Evolutionary conservation across 2,329 filamentous ascomycete species (phyloP).

Genomic region (Claviceps africana): DNA sequence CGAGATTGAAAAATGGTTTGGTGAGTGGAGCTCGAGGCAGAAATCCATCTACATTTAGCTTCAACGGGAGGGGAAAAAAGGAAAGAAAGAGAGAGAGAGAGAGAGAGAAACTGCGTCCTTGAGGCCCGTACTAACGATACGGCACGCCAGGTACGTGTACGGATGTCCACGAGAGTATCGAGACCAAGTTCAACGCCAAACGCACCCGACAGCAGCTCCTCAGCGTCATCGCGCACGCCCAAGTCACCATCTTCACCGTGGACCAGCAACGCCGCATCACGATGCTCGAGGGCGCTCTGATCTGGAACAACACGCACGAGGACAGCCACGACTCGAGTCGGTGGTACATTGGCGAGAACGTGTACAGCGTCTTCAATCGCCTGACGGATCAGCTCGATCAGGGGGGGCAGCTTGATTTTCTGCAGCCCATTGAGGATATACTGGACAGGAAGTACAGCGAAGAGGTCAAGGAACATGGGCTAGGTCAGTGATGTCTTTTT

Average conservation of each 20-base stretch:
- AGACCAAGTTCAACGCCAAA: constrained; percentile 51
- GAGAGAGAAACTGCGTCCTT: neutral
- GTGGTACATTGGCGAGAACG: constrained; percentile 45
- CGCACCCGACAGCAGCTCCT: constrained; percentile 56
- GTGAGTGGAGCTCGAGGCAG: constrained; percentile 19
- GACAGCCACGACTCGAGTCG: constrained; percentile 25
- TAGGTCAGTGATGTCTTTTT: constrained; percentile 24
- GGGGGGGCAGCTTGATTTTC: constrained; percentile 33
- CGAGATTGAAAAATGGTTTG: constrained; percentile 65
- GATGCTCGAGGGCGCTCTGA: constrained; percentile 55
- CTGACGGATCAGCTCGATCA: constrained; percentile 29
- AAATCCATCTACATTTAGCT: too few species aligned
- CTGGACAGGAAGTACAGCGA: constrained; percentile 45
- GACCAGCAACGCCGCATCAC: constrained; percentile 47
- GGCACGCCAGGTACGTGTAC: constrained; percentile 48
- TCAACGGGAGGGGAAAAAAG: too few species aligned
- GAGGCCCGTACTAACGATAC: neutral
- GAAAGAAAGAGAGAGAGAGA: neutral
- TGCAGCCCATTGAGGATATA: constrained; percentile 48
- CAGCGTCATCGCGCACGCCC: constrained; percentile 60
- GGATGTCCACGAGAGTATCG: constrained; percentile 62
- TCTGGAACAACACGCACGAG: constrained; percentile 34
- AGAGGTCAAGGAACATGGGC: constrained; percentile 49
- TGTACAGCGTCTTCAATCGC: constrained; percentile 50
- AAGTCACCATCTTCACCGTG: constrained; percentile 63